A percentile compares a stretch with the other conserved stretches of the same genome.
Conservation (phyloP, 176 grass and related monocot species). For the Bothriochloa decipiens region DNA sequence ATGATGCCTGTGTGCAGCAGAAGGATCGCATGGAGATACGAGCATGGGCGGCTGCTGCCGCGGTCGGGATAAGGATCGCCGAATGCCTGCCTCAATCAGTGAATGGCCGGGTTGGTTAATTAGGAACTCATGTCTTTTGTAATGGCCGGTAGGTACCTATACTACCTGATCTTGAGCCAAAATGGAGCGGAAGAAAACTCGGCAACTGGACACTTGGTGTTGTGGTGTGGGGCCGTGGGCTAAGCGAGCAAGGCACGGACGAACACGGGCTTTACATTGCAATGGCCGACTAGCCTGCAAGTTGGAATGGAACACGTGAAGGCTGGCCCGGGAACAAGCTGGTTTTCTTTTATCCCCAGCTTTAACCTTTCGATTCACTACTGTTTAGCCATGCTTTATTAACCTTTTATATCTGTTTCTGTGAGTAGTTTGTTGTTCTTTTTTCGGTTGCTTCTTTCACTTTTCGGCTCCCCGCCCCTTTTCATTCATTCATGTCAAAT, state of each 20-base stretch:
- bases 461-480: neutral
- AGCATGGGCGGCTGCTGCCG: neutral
- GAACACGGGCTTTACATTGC: too few relatives aligned
- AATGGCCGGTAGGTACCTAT: too few relatives aligned
- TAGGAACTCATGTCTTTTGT: neutral
- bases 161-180: too few relatives aligned
- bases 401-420: neutral
- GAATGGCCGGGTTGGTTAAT: too few relatives aligned
- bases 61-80: conserved; percentile 12
- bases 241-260: too few relatives aligned
- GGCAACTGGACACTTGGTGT: too few relatives aligned
- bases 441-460: neutral
- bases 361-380: neutral
- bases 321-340: neutral
- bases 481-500: neutral
- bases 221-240: too few relatives aligned
- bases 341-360: neutral
- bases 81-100: neutral
- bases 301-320: conserved; percentile 3
- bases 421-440: neutral
- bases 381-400: neutral
- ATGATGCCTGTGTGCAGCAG: neutral
- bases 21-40: conserved; percentile 19
- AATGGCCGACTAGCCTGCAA: neutral
- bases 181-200: too few relatives aligned